Base-by-base conservation (phyloP, 2,329 filamentous ascomycete genomes). In the Aspergillus sp. region DNA sequence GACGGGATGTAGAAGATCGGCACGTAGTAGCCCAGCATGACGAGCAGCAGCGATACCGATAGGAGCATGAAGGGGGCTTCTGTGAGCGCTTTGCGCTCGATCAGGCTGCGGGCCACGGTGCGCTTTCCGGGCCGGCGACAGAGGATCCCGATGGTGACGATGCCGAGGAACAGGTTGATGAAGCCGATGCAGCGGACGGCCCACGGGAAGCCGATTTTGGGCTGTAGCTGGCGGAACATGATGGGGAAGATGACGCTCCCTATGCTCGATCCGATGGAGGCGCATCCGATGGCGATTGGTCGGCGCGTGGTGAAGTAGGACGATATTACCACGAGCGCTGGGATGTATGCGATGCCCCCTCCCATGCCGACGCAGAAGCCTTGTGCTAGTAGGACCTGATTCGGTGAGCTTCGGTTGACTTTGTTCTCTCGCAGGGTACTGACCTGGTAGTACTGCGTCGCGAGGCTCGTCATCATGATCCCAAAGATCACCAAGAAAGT, bases 161-260 rank as follows among this genome's bases (percentile, higher is more conserved):
- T 49, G 4, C 70, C 70, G 16, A 73, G 69, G 16, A 64, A 49
- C 2, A 83, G 73, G 0, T 65, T 81, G 21, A 86, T 74, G 44
- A 87, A 78, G 0, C 76, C 83, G 56, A 84, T 79, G 0, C 78
- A 74, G 1, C 83, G 73, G 1, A 84, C 76, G 0, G 84, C 81
- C 81, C 83, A 86, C 0, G 76, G 71, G 53, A 86, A 87, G 0
- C 84, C 84, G 3, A 86, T 69, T 17, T 71, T 72, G 0, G 81
- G 78, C 5, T 84, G 71, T 0, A 86, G 67, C 51, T 83, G 78
- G 49, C 75, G 70, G 3, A 78, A 73, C 45, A 81, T 75, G 2
- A 81, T 71, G 0, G 84, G 84, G 61, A 84, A 87, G 4, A 86
- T 73, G 19, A 86, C 74, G 0, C 84, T 83, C 0, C 85, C 85